A percentile compares a stretch with the other conserved stretches of the same genome.
Evolutionary conservation across 768 basidiomycete species (phyloP).

Genomic region (Tulasnella sp.): DNA sequence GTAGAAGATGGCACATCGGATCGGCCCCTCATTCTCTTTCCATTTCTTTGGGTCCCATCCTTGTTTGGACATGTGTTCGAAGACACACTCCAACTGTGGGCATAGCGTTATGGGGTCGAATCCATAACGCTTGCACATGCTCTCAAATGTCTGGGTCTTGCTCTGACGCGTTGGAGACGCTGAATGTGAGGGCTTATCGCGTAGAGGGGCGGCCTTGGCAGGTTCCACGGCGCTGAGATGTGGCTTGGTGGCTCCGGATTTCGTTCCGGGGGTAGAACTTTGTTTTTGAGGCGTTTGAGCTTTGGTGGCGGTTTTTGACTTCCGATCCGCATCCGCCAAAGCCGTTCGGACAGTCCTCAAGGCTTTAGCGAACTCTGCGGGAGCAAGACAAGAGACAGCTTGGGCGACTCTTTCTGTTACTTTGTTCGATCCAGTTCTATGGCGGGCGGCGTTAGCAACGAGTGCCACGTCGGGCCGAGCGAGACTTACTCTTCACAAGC

Average conservation of each 20-base stretch:
- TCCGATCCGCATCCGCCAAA: slow-evolving; percentile 7
- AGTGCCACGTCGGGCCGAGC: neutral
- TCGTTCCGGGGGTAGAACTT: neutral
- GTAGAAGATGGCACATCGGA: slow-evolving; percentile 15
- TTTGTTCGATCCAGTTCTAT: slow-evolving; percentile 11
- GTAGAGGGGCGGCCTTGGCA: neutral
- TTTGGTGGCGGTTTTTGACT: neutral
- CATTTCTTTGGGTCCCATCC: slow-evolving; percentile 6
- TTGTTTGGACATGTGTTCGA: neutral
- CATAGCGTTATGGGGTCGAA: neutral
- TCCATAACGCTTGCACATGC: neutral
- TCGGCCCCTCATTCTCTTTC: neutral
- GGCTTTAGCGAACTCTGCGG: slow-evolving; percentile 8
- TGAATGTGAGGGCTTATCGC: neutral
- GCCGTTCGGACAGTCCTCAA: neutral
- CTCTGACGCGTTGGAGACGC: neutral
- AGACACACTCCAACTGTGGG: neutral
- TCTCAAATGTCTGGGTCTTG: neutral
- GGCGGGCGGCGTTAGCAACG: neutral
- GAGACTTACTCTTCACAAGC: slow-evolving; percentile 13
- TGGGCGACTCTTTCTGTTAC: slow-evolving; percentile 6
- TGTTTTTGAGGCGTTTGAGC: neutral
- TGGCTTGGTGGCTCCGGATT: neutral
- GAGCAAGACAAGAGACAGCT: neutral
- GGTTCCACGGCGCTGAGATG: neutral